Evolutionary conservation across 2,329 filamentous ascomycete genomes (phyloP).

Genomic region (Pestalotiopsis sp.): DNA sequence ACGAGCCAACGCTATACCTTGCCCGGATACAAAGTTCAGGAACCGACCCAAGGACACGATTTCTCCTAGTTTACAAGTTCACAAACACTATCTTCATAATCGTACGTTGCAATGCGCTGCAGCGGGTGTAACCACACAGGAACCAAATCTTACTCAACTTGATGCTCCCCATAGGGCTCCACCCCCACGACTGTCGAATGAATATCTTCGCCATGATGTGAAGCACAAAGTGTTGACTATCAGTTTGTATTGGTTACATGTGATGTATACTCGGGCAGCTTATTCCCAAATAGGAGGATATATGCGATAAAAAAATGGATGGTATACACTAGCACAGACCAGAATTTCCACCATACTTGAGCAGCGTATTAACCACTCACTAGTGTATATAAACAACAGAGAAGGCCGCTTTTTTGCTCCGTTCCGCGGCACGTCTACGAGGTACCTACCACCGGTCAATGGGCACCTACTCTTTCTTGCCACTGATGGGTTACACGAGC

Average conservation of each 20-base stretch:
- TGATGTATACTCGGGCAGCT: background rate
- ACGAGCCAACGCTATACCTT: background rate
- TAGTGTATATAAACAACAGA: no score
- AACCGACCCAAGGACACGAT: background rate
- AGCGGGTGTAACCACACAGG: background rate
- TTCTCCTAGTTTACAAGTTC: no score
- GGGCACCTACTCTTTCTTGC: background rate
- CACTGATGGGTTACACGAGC: background rate
- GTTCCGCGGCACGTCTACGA: no score
- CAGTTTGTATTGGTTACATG: no score
- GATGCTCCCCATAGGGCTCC: background rate
- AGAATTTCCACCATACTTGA: no score
- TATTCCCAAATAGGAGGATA: background rate
- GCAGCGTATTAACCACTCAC: no score
- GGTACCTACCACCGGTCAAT: no score
- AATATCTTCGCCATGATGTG: background rate
- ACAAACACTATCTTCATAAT: background rate
- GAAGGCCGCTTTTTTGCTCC: no score
- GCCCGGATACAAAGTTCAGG: background rate
- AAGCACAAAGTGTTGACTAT: background rate
- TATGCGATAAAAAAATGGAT: no score
- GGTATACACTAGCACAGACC: no score
- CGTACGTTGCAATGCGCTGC: background rate
- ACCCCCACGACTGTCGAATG: background rate
- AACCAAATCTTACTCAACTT: background rate